These are phyloP conservation scores for Wickerhamomyces pijperi DNA, from an alignment of 805 yeast species.

Conservation along the genomic window DNA sequence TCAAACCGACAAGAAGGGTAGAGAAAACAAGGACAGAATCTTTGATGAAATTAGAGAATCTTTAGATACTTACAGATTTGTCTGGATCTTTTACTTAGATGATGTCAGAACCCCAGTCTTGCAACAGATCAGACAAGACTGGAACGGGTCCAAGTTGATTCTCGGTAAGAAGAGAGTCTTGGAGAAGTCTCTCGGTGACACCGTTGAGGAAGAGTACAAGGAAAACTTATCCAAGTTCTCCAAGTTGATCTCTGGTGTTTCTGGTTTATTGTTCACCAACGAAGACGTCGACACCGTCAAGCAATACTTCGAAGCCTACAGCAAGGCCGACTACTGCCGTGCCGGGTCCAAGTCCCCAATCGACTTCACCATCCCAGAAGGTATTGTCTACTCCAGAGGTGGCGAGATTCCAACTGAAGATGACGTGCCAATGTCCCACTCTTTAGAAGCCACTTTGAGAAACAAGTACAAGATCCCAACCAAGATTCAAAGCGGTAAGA, in stretches of 20 bases:
- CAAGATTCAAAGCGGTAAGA: conserved; percentile 79
- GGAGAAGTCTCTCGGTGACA: conserved; percentile 84
- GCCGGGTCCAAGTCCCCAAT: conserved; percentile 81
- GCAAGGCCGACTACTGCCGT: conserved; percentile 76
- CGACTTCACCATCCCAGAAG: conserved; percentile 78
- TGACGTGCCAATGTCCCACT: conserved; percentile 94
- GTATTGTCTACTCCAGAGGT: conserved; percentile 88
- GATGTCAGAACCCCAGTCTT: conserved; percentile 94
- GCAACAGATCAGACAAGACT: conserved; percentile 84
- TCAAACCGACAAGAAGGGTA: conserved; percentile 92
- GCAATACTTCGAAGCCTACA: conserved; percentile 73
- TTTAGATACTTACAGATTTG: conserved; percentile 65
- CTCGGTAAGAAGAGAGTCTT: conserved; percentile 90
- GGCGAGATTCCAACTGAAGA: conserved; percentile 86
- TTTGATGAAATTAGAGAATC: conserved; percentile 84
- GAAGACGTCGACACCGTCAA: conserved; percentile 83
- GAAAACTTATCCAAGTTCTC: conserved; percentile 70
- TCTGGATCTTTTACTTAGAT: conserved; percentile 79
- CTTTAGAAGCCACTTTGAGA: conserved; percentile 88
- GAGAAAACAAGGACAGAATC: conserved; percentile 81
- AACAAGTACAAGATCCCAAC: conserved; percentile 87
- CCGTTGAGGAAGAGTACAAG: conserved; percentile 81
- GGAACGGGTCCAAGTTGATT: conserved; percentile 83
- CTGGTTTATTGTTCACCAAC: conserved; percentile 83
- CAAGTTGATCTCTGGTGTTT: conserved; percentile 57